A percentile compares a stretch with the other conserved stretches of the same genome.
phyloP scores from a whole-genome alignment of 768 basidiomycete species.

The Erythrobasidium yunnanense region DNA sequence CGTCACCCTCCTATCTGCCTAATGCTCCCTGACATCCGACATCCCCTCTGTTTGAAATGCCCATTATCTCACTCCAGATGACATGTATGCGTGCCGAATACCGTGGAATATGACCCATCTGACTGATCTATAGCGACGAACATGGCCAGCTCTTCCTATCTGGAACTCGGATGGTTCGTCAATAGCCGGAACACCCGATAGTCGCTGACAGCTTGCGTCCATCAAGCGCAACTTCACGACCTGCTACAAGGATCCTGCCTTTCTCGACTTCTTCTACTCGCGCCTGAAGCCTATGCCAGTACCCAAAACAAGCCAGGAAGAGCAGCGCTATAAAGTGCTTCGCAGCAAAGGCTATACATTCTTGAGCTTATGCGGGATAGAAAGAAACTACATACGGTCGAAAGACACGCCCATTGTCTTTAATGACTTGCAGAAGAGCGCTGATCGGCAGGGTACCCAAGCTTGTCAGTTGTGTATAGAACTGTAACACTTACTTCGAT shows the following conservation, averaged over 20 bases:
- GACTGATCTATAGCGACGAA: conserved; percentile 30
- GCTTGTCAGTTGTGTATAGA: neutral
- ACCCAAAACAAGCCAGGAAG: neutral
- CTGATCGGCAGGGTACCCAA: neutral
- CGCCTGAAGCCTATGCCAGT: conserved; percentile 10
- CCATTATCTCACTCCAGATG: neutral
- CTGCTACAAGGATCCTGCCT: conserved; percentile 30
- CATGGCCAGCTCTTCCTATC: conserved; percentile 34
- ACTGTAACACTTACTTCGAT: neutral
- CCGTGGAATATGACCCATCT: too few relatives aligned
- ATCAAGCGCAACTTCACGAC: conserved; percentile 32
- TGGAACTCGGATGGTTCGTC: neutral
- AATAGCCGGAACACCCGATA: neutral
- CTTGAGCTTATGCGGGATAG: conserved; percentile 27
- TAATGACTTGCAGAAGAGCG: conserved; percentile 23
- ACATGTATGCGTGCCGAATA: neutral
- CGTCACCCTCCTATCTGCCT: neutral
- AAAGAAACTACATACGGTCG: conserved; percentile 29
- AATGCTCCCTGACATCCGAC: neutral
- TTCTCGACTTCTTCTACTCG: conserved; percentile 31
- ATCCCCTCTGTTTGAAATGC: neutral
- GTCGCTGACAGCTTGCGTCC: too few relatives aligned
- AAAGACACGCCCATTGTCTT: conserved; percentile 32
- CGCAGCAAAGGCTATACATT: conserved; percentile 26
- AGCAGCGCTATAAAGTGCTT: neutral